These are phyloP conservation scores for Chytridiales sp. DNA, from an alignment of 371 early-diverging fungal genomes.

Conservation along the genomic window DNA sequence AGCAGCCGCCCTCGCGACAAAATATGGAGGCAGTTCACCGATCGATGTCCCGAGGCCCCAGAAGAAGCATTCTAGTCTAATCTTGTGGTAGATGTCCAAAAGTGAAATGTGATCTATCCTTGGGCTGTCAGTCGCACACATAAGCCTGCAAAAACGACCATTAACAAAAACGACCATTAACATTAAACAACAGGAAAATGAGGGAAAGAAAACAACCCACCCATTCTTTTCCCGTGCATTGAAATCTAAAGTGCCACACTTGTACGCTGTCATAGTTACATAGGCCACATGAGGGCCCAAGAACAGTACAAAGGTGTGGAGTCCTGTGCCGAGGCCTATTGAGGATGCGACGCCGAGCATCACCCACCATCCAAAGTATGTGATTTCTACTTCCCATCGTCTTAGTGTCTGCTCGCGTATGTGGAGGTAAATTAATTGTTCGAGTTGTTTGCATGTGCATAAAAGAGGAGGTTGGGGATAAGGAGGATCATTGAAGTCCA, in stretches of 20 bases:
- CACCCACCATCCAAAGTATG: constrained; percentile 89
- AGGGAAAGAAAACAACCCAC: constrained; percentile 27
- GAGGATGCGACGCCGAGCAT: constrained; percentile 83
- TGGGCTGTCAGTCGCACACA: constrained; percentile 18
- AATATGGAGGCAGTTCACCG: constrained; percentile 94
- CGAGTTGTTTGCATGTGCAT: too few relatives aligned
- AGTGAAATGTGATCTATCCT: constrained; percentile 45
- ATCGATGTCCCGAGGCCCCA: constrained; percentile 92
- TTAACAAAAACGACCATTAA: neutral
- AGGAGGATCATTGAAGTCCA: too few relatives aligned
- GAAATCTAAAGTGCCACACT: constrained; percentile 71
- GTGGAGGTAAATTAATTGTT: too few relatives aligned
- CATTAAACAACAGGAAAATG: neutral
- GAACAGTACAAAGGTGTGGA: constrained; percentile 91
- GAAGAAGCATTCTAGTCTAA: constrained; percentile 74
- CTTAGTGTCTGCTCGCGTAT: too few relatives aligned
- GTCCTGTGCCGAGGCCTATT: constrained; percentile 87
- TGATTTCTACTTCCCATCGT: too few relatives aligned
- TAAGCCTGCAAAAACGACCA: constrained; percentile 13
- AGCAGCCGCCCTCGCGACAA: constrained; percentile 87
- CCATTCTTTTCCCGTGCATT: constrained; percentile 59
- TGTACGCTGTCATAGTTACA: constrained; percentile 79
- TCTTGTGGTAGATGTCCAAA: constrained; percentile 61
- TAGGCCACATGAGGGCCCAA: constrained; percentile 86
- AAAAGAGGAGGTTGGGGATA: too few relatives aligned